These are phyloP conservation scores for Vigna reflexopilosa DNA, from an alignment of 306 rosid genomes.

Conservation along the genomic window DNA sequence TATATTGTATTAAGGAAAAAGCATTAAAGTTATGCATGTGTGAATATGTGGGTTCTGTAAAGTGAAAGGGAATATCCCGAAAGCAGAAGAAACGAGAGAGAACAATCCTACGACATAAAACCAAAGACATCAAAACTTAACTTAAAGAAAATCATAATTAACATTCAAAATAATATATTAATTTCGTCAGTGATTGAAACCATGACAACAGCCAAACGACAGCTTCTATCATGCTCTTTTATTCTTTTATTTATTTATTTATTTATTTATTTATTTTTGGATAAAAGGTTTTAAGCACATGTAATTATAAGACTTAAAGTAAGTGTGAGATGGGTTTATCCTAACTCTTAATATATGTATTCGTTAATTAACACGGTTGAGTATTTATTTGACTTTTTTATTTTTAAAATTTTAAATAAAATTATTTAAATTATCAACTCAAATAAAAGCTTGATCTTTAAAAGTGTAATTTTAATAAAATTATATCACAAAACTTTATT, in stretches of 20 bases:
- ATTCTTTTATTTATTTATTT: not conserved
- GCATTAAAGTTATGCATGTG: not conserved
- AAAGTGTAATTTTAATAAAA: too few species aligned
- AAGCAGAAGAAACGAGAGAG: conserved; percentile 61
- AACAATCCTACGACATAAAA: conserved; percentile 63
- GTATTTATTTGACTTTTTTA: too few species aligned
- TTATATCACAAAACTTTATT: too few species aligned
- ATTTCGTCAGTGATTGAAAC: conserved; percentile 46
- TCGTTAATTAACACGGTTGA: too few species aligned
- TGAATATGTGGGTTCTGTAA: conserved; percentile 53
- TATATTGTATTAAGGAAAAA: not conserved
- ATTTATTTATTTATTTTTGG: not conserved
- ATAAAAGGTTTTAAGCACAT: not conserved
- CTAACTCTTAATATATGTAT: too few species aligned
- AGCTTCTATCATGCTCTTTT: conserved; percentile 24
- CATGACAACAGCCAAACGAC: conserved; percentile 75
- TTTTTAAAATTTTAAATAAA: too few species aligned
- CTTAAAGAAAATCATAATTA: conserved; percentile 47
- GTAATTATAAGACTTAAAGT: not conserved
- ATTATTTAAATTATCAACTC: too few species aligned
- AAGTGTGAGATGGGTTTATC: too few species aligned
- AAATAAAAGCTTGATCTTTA: too few species aligned
- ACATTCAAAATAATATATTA: conserved; percentile 18
- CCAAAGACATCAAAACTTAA: conserved; percentile 51
- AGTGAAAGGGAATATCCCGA: conserved; percentile 71